phyloP scores from a whole-genome alignment of 140 eudicot genomes.

The Bidens hawaiensis region DNA sequence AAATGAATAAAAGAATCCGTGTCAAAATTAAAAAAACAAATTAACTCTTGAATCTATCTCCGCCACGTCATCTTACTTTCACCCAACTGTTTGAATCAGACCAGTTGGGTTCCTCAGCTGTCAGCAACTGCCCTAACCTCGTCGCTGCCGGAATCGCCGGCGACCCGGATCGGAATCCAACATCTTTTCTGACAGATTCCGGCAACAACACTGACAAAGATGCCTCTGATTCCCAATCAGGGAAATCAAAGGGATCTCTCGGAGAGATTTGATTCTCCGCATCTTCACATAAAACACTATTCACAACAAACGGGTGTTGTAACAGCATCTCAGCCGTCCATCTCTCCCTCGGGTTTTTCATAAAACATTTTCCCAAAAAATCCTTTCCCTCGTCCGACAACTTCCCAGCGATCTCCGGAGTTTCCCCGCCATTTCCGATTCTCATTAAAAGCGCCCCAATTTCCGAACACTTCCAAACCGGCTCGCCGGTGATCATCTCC shows the following conservation, averaged over 20 bases:
- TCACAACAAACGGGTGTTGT: conserved; percentile 58
- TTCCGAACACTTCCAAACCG: conserved; percentile 59
- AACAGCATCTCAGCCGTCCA: conserved; percentile 99
- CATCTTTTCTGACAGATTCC: conserved; percentile 15
- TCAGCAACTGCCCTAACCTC: conserved; percentile 46
- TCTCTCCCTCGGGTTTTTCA: conserved; percentile 58
- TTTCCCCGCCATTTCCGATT: conserved; percentile 62
- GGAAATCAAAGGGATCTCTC: too few relatives aligned
- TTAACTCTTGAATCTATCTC: conserved; percentile 13
- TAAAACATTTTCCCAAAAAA: conserved; percentile 62
- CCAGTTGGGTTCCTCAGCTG: conserved; percentile 55
- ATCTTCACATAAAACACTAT: background rate
- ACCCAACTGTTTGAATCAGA: conserved; percentile 52
- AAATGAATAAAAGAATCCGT: conserved; percentile 15
- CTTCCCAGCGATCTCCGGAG: conserved; percentile 60
- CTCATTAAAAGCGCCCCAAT: conserved; percentile 51
- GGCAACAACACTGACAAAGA: conserved; percentile 31
- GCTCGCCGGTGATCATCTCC: conserved; percentile 72
- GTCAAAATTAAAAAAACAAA: conserved; percentile 21
- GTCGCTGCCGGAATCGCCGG: conserved; percentile 29
- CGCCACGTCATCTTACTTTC: conserved; percentile 39
- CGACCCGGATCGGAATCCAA: conserved; percentile 14
- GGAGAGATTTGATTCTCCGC: conserved; percentile 46
- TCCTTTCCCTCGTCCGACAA: too few relatives aligned
- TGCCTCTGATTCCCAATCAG: conserved; percentile 46